Conservation (phyloP, 257 asterid species). For the Haberlea rhodopensis region DNA sequence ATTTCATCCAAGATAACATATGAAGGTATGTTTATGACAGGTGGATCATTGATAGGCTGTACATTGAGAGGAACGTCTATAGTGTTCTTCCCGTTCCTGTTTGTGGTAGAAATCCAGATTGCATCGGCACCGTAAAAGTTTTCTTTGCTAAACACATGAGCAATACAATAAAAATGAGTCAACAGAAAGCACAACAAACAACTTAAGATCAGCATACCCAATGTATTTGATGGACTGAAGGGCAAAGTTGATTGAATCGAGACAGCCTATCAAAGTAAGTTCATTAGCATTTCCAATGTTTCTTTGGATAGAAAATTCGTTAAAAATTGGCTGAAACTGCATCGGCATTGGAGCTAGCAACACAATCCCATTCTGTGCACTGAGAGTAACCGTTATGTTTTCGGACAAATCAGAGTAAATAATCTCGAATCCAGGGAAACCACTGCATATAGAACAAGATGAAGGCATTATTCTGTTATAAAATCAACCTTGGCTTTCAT, state of each 20-base stretch:
- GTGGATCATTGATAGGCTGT: constrained; percentile 88
- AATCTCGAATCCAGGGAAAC: constrained; percentile 74
- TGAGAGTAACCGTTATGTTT: constrained; percentile 52
- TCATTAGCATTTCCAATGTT: constrained; percentile 33
- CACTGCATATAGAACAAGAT: constrained; percentile 51
- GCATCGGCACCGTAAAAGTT: constrained; percentile 67
- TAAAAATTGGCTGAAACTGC: constrained; percentile 60
- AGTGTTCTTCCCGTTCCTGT: constrained; percentile 61
- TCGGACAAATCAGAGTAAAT: constrained; percentile 61
- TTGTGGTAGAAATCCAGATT: constrained; percentile 56
- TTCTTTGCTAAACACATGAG: constrained; percentile 47
- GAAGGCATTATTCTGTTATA: background rate
- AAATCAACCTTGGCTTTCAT: background rate
- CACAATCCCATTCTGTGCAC: constrained; percentile 56
- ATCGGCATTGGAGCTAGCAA: constrained; percentile 56
- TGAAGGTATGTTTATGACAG: constrained; percentile 67
- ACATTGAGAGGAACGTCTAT: constrained; percentile 68
- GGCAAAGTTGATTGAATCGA: constrained; percentile 66
- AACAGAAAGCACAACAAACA: background rate
- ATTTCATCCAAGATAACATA: constrained; percentile 49
- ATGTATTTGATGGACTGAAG: constrained; percentile 71
- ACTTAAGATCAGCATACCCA: too few relatives aligned
- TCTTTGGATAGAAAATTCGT: constrained; percentile 36
- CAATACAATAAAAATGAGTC: constrained; percentile 20
- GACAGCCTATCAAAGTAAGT: constrained; percentile 53